phyloP scores from a whole-genome alignment of 371 early-diverging fungal species.

The Mortierella polycephala region DNA sequence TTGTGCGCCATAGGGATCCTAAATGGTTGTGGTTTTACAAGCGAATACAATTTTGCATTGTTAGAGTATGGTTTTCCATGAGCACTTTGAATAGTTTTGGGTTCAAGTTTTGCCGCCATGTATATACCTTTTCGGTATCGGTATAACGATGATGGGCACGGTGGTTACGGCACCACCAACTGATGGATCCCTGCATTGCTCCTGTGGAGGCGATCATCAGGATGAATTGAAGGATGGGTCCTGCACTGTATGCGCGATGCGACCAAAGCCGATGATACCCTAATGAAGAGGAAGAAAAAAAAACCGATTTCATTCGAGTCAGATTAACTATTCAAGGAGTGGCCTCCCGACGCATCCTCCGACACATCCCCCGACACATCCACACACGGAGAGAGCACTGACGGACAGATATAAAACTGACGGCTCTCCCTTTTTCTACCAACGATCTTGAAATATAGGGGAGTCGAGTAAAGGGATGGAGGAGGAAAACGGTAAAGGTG shows the following conservation, averaged over 20 bases:
- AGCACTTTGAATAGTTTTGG: too few species aligned
- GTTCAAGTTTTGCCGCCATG: too few species aligned
- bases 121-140: slow-evolving; percentile 79
- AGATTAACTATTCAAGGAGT: too few species aligned
- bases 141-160: slow-evolving; percentile 94
- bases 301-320: too few species aligned
- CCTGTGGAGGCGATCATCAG: slow-evolving; percentile 75
- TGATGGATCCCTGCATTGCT: slow-evolving; percentile 85
- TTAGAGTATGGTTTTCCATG: neutral
- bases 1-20: slow-evolving; percentile 90
- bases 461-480: too few species aligned
- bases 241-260: slow-evolving; percentile 81
- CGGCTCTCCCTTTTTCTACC: too few species aligned
- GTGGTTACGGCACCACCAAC: slow-evolving; percentile 90
- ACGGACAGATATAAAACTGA: too few species aligned
- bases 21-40: neutral
- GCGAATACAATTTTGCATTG: neutral
- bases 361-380: too few species aligned
- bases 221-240: slow-evolving; percentile 64
- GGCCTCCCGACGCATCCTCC: too few species aligned
- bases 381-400: too few species aligned
- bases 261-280: slow-evolving; percentile 86
- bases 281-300: neutral
- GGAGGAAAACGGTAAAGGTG: too few species aligned
- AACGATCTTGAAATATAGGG: too few species aligned